Evolutionary conservation across 805 yeast genomes (phyloP).

Genomic region (Teunomyces barrocoloradensis): DNA sequence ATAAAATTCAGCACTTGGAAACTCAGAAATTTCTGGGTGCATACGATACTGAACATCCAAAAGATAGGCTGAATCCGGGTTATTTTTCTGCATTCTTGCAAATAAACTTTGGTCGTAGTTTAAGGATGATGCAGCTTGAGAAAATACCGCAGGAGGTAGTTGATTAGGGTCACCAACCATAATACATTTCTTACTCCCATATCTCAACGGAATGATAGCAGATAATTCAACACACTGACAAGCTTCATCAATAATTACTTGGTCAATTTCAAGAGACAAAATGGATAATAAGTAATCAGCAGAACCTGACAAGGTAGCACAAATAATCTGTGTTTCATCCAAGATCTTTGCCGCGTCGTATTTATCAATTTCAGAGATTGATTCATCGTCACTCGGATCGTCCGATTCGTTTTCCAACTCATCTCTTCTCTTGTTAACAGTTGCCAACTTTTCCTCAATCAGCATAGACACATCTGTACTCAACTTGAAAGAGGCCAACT

Average conservation of each 20-base stretch:
- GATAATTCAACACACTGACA: constrained; percentile 95
- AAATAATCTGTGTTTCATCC: constrained; percentile 76
- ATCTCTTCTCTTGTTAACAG: constrained; percentile 58
- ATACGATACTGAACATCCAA: constrained; percentile 90
- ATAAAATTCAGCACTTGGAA: constrained; percentile 86
- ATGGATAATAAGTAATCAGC: constrained; percentile 84
- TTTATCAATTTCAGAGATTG: constrained; percentile 73
- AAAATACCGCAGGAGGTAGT: constrained; percentile 93
- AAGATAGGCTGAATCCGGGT: constrained; percentile 61
- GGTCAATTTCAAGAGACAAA: constrained; percentile 75
- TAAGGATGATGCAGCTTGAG: constrained; percentile 77
- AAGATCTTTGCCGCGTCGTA: constrained; percentile 74
- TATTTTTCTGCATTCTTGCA: constrained; percentile 81
- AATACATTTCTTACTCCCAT: constrained; percentile 85
- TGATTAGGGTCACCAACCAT: constrained; percentile 99
- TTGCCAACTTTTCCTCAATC: constrained; percentile 51
- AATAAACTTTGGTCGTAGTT: constrained; percentile 89
- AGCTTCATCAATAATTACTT: constrained; percentile 95
- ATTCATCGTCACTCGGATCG: constrained; percentile 70
- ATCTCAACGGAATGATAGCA: constrained; percentile 85
- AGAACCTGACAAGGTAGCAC: constrained; percentile 90
- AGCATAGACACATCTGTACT: constrained; percentile 44
- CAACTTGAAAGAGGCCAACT: constrained; percentile 27
- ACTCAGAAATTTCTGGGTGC: constrained; percentile 89
- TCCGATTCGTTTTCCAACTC: constrained; percentile 73